Conservation (phyloP, 2,329 filamentous ascomycete species). For the Arthrobotrys pseudoclavata region DNA sequence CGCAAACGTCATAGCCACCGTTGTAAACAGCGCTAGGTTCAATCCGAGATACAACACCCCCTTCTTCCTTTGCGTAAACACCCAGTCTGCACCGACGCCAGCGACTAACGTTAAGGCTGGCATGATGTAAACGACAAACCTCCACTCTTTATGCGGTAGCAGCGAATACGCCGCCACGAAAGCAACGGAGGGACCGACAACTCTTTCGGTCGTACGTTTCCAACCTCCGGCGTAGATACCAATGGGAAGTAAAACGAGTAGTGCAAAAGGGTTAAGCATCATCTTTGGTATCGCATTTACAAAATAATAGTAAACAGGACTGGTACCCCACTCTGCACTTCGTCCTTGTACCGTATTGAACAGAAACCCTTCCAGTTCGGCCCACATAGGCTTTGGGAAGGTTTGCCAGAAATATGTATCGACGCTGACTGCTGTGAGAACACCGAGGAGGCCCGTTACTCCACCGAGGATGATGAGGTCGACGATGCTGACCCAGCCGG, state of each 20-base stretch:
- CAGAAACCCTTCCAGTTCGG: conserved; percentile 88
- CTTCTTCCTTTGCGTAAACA: conserved; percentile 65
- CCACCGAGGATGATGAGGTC: conserved; percentile 77
- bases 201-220: conserved; percentile 67
- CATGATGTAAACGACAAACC: conserved; percentile 91
- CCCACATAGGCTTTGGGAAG: conserved; percentile 78
- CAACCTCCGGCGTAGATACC: conserved; percentile 67
- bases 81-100: conserved; percentile 78
- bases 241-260: conserved; percentile 70
- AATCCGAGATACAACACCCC: conserved; percentile 69
- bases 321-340: conserved; percentile 87
- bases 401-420: conserved; percentile 95
- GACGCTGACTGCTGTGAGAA: conserved; percentile 78
- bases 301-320: conserved; percentile 89
- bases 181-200: conserved; percentile 76
- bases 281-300: conserved; percentile 83
- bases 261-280: conserved; percentile 81
- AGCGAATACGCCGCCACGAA: conserved; percentile 86
- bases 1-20: conserved; percentile 68
- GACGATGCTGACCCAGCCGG: conserved; percentile 71
- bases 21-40: conserved; percentile 72
- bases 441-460: conserved; percentile 75
- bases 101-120: conserved; percentile 84
- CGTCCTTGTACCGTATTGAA: conserved; percentile 90
- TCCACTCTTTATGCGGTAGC: conserved; percentile 94